These are phyloP conservation scores for Exophiala alcalophila DNA, from an alignment of 2,329 filamentous ascomycete species.

Conservation along the genomic window DNA sequence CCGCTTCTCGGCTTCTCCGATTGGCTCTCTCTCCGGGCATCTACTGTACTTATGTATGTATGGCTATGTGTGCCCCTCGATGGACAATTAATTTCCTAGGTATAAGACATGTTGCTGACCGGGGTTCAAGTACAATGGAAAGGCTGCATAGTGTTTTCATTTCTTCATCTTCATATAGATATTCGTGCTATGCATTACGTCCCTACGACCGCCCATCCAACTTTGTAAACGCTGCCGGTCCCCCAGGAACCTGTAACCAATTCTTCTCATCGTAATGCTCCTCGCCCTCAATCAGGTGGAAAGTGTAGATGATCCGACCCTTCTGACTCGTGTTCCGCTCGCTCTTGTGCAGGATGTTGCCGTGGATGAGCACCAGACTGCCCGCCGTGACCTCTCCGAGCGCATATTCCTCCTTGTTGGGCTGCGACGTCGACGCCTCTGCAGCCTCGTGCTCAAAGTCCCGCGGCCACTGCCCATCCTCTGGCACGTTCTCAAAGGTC, in stretches of 20 bases:
- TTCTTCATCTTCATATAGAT: not conserved
- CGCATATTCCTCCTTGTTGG: slow-evolving; percentile 60
- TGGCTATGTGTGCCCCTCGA: slow-evolving; percentile 46
- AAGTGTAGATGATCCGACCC: slow-evolving; percentile 93
- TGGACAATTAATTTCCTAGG: too few relatives aligned
- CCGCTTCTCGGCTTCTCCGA: too few relatives aligned
- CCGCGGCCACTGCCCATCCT: slow-evolving; percentile 64
- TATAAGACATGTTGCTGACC: too few relatives aligned
- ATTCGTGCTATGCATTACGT: not conserved
- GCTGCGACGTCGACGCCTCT: slow-evolving; percentile 36
- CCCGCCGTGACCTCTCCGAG: slow-evolving; percentile 87
- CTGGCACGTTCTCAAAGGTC: slow-evolving; percentile 56
- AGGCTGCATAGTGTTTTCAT: not conserved
- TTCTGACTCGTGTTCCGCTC: slow-evolving; percentile 84
- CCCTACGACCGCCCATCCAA: slow-evolving; percentile 38
- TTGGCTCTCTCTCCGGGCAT: too few relatives aligned
- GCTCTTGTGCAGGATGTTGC: slow-evolving; percentile 93
- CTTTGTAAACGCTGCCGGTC: slow-evolving; percentile 74
- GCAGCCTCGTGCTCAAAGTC: slow-evolving; percentile 47
- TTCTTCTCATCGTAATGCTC: slow-evolving; percentile 79
- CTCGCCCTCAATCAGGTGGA: slow-evolving; percentile 88
- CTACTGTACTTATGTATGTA: too few relatives aligned
- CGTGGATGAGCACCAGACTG: slow-evolving; percentile 88
- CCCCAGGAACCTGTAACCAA: slow-evolving; percentile 82
- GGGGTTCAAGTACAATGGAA: too few relatives aligned